Conservation (phyloP, 2,329 filamentous ascomycete genomes). For the Phaeosphaeria sp. region DNA sequence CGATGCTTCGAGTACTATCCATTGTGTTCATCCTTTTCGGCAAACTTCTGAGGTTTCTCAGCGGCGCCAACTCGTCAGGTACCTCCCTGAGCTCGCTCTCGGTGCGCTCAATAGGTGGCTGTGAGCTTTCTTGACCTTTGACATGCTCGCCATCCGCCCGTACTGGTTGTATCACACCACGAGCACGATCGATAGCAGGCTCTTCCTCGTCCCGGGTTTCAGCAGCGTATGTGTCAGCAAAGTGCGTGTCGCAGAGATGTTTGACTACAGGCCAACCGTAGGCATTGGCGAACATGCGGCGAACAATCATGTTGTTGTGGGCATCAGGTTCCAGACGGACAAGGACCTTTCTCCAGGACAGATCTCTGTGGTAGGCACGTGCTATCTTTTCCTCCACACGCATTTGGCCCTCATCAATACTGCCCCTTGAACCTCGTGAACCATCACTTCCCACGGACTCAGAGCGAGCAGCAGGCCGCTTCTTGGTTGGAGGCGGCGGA, state of each 20-base stretch:
- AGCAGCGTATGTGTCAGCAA: slow-evolving; percentile 75
- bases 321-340: slow-evolving; percentile 95
- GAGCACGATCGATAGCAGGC: slow-evolving; percentile 71
- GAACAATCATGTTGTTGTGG: slow-evolving; percentile 97
- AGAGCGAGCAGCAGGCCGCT: slow-evolving; percentile 42
- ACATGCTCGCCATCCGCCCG: slow-evolving; percentile 72
- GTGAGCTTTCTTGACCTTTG: slow-evolving; percentile 51
- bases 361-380: slow-evolving; percentile 86
- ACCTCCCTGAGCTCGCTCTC: slow-evolving; percentile 58
- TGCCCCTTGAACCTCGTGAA: slow-evolving; percentile 33
- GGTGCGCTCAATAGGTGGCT: slow-evolving; percentile 49
- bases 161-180: slow-evolving; percentile 62
- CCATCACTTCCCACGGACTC: slow-evolving; percentile 46
- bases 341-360: slow-evolving; percentile 96
- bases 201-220: slow-evolving; percentile 72
- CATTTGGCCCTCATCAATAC: slow-evolving; percentile 67
- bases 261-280: slow-evolving; percentile 98
- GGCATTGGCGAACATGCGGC: slow-evolving; percentile 95
- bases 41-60: slow-evolving; percentile 31
- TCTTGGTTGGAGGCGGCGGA: slow-evolving; percentile 71
- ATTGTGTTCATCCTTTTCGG: slow-evolving; percentile 31
- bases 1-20: slow-evolving; percentile 42
- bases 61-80: slow-evolving; percentile 47
- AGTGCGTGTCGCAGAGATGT: slow-evolving; percentile 93
- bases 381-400: slow-evolving; percentile 98